Evolutionary conservation across 306 rosid species (phyloP), one percentile per base, ranked within the genome.

Genomic region (Prunus mume): DNA sequence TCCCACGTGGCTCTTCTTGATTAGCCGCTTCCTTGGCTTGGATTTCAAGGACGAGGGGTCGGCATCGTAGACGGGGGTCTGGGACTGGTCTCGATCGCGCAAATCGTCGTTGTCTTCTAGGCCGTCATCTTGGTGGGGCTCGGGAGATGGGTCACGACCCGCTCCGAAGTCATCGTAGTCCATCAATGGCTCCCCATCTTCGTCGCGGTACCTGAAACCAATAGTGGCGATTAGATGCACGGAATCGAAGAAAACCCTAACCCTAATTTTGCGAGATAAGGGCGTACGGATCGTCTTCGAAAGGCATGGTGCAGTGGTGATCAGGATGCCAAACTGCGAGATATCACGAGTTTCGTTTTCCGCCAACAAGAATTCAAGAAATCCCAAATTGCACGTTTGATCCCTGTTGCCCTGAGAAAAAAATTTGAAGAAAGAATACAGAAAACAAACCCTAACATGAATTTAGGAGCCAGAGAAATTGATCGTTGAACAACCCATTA

Each of bases 131-230:
- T 74, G 92, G 5, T 79, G 76, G 2, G 89, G 93, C 74, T 89
- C 90, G 5, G 99, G 97, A 4, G 98, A 85, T 1, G 69, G 86
- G 20, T 91, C 98, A 38, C 88, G 88, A 65, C 86, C 97, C 9
- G 97, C 90, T 56, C 82, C 93, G 38, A 89, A 18, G 25, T 87
- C 96, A 65, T 96, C 93, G 75, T 76, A 91, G 85, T 96, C 89
- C 98, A 96, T 96, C 90, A 96, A 85, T 0, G 97, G 87, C 78
- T 96, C 99, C 1, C 99, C 98, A 19, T 96, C 97, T 81, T 96
- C 99, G 22, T 96, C 98, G 18, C 97, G 96, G 69, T 83, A 89
- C 97, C 98, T 96, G 68, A 27, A 56, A 76, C 47, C 5, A 51
- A 65, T 61, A 77, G 50, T 25, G 13, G 27, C 15, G 22, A 65